These are phyloP conservation scores for Candida smagusa DNA, from an alignment of 1,139 yeast genomes.

Conservation along the genomic window DNA sequence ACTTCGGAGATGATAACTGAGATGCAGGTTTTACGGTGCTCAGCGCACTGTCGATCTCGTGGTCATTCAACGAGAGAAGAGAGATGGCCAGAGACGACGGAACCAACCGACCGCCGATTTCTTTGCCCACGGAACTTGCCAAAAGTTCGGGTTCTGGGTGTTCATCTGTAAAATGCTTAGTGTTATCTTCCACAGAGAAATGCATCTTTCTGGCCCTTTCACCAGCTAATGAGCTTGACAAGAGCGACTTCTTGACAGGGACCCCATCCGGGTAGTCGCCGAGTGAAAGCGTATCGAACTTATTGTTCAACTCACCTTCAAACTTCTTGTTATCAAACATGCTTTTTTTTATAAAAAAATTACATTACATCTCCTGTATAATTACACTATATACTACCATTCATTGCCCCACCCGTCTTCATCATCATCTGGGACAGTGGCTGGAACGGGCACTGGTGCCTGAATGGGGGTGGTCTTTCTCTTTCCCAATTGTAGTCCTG, in stretches of 20 bases:
- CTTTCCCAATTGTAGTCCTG: too few relatives aligned
- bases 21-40: constrained; percentile 5
- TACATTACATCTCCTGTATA: not conserved
- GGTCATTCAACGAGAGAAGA: constrained; percentile 41
- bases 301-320: constrained; percentile 13
- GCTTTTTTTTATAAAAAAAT: too few relatives aligned
- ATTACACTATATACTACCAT: constrained; percentile 11
- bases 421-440: constrained; percentile 19
- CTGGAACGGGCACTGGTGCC: too few relatives aligned
- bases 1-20: constrained; percentile 4
- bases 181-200: constrained; percentile 9
- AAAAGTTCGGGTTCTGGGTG: constrained; percentile 54
- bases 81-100: constrained; percentile 58
- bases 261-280: constrained; percentile 2
- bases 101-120: constrained; percentile 45
- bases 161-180: constrained; percentile 20
- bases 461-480: too few relatives aligned
- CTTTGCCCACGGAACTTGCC: constrained; percentile 55
- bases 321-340: not conserved
- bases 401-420: constrained; percentile 53
- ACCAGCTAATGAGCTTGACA: constrained; percentile 26
- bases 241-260: constrained; percentile 18
- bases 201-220: constrained; percentile 12
- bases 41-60: constrained; percentile 9
- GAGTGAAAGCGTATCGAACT: constrained; percentile 14